Percentiles rank a stretch among this genome's conserved stretches.
These are phyloP conservation scores for Przewalskia tangutica DNA, from an alignment of 257 asterid species.

Conservation along the genomic window DNA sequence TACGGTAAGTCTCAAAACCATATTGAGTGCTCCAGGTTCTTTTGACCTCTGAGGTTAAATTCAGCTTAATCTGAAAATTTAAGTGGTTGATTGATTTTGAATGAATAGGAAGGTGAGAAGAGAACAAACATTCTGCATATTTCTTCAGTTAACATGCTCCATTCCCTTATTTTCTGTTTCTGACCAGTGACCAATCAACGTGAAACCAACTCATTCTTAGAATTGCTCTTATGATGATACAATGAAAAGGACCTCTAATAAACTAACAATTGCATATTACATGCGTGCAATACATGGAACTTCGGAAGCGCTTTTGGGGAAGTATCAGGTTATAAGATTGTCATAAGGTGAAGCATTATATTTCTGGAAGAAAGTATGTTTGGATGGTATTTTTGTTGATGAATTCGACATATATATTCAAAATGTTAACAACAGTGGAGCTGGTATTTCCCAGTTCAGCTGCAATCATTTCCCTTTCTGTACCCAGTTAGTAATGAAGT, in stretches of 20 bases:
- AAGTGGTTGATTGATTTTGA: background rate
- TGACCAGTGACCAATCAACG: background rate
- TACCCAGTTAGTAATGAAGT: background rate
- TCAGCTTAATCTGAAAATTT: background rate
- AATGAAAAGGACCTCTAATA: background rate
- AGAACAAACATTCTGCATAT: background rate
- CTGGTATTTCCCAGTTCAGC: background rate
- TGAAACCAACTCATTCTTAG: background rate
- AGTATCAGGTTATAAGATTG: background rate
- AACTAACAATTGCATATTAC: background rate
- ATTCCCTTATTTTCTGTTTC: background rate
- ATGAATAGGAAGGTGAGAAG: background rate
- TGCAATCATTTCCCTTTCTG: background rate
- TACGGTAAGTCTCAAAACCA: constrained; percentile 38
- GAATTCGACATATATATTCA: background rate
- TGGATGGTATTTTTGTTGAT: background rate
- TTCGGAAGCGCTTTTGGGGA: background rate
- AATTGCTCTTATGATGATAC: background rate
- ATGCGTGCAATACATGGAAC: background rate
- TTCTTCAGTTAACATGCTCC: background rate
- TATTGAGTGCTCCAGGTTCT: background rate
- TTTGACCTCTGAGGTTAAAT: background rate
- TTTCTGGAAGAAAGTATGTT: background rate
- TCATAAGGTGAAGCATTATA: background rate
- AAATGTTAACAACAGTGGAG: background rate